Conservation (phyloP, 2,329 filamentous ascomycete species). For the Xylaria digitata region DNA sequence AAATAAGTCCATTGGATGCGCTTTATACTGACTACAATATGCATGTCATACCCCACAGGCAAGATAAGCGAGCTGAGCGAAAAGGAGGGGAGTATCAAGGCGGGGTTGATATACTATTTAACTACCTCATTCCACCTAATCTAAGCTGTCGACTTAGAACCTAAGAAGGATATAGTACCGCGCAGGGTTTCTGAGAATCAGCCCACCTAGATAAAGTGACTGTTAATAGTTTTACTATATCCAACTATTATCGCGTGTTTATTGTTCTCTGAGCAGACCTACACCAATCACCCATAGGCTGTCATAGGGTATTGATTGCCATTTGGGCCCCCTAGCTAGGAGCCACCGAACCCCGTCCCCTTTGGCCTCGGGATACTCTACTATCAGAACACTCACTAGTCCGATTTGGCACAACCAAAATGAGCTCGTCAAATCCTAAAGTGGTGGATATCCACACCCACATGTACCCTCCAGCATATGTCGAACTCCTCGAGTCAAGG, state of each 20-base stretch:
- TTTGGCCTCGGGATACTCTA: not conserved
- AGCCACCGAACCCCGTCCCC: not conserved
- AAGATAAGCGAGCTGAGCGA: constrained; percentile 30
- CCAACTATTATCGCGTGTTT: constrained; percentile 12
- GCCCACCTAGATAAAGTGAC: not conserved
- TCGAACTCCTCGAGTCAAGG: constrained; percentile 69
- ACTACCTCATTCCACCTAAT: constrained; percentile 15
- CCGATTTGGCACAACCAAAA: constrained; percentile 35
- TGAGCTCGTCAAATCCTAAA: constrained; percentile 53
- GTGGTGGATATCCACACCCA: constrained; percentile 77
- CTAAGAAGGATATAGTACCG: constrained; percentile 9
- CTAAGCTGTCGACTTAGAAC: constrained; percentile 8
- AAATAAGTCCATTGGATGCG: constrained; percentile 4
- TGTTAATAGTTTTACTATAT: not conserved
- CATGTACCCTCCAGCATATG: constrained; percentile 74
- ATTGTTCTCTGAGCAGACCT: not conserved
- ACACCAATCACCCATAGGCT: not conserved
- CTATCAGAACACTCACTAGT: not conserved
- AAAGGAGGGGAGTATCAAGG: constrained; percentile 28
- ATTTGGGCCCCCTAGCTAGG: not conserved
- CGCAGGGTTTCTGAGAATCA: constrained; percentile 2
- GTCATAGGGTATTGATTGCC: not conserved
- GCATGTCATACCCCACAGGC: constrained; percentile 33
- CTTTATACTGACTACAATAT: constrained; percentile 26
- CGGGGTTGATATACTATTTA: constrained; percentile 32